phyloP scores from a whole-genome alignment of 2,329 filamentous ascomycete genomes.

The Amauroascus verrucosus region DNA sequence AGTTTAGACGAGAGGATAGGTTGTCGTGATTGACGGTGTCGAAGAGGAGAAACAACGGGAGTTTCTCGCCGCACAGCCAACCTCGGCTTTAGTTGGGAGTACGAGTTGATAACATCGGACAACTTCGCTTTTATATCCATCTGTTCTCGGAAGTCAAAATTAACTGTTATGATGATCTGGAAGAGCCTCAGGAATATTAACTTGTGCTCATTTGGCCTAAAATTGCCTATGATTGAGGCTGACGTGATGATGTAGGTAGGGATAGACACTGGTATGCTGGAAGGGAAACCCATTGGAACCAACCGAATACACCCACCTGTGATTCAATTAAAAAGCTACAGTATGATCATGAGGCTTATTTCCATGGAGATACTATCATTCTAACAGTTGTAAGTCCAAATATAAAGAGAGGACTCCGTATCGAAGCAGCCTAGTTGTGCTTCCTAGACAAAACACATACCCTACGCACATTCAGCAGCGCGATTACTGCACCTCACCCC shows the following conservation, averaged over 20 bases:
- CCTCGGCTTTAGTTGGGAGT: background rate
- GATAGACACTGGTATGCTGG: no score
- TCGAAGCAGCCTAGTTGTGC: background rate
- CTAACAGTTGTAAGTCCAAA: background rate
- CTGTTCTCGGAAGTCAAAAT: background rate
- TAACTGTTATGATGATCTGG: background rate
- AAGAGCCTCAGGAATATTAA: no score
- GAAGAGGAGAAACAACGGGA: background rate
- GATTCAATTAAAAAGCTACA: no score
- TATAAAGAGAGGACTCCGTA: background rate
- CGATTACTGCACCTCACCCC: slow-evolving; percentile 13
- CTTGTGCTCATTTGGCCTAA: no score
- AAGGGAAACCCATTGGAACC: no score
- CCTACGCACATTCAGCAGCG: background rate
- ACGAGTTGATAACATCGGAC: background rate
- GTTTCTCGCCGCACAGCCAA: background rate
- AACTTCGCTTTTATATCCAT: background rate
- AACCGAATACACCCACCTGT: no score
- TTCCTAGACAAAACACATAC: background rate
- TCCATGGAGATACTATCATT: background rate
- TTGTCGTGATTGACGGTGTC: background rate
- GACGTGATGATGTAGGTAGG: no score
- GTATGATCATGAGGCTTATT: no score
- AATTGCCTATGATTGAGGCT: no score
- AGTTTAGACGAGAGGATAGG: background rate